Evolutionary conservation across 345 rosid species (phyloP), one percentile per base, ranked within the genome.

Genomic region (Eucalyptus viminalis): DNA sequence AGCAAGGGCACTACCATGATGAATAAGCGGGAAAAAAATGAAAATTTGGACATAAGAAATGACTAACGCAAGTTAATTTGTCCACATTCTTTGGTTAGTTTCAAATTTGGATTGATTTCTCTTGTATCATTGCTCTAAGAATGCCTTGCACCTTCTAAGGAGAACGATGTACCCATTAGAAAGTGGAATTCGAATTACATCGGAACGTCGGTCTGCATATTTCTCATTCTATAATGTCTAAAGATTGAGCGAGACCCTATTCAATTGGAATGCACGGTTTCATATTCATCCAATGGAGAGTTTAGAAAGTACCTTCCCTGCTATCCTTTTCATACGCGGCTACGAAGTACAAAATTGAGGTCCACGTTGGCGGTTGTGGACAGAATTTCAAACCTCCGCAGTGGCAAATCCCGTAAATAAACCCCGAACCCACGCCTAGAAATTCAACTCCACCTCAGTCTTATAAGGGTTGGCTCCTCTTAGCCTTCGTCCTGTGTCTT

Each of bases 1-100:
- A 17, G 8, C 45, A 2, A 72, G 81, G 25, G 0, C 22, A 21
- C 14, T 72, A 19, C 3, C 44, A 40, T 17, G 45, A 72, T 19
- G 12, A 37, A 6, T 17, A 3, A 21, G 25, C 2, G 0, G 6
- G 0, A 19, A 3, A 62, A 62, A 62, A 72, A 10, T 0, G 81
- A 9, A 37, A 72, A 19, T 72, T 10, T 6, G 25, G 25, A 37
- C 45, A 37, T 22, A 11, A 0, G 2, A 72, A 72, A 17, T 11
- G 14, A 34, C 45, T 34, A 22, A 10, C 7, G 81, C 14, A 9
- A 31, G 80, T 69, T 69, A 69, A 34, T 69, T 9, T 31, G 43
- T 69, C 24, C 13, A 5, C 80, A 16, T 69, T 31, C 12, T 34
- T 16, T 9, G 80, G 34, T 69, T 31, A 16, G 43, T 69, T 67